These are phyloP conservation scores for Linum lewisii DNA, from an alignment of 345 rosid species.

Conservation along the genomic window DNA sequence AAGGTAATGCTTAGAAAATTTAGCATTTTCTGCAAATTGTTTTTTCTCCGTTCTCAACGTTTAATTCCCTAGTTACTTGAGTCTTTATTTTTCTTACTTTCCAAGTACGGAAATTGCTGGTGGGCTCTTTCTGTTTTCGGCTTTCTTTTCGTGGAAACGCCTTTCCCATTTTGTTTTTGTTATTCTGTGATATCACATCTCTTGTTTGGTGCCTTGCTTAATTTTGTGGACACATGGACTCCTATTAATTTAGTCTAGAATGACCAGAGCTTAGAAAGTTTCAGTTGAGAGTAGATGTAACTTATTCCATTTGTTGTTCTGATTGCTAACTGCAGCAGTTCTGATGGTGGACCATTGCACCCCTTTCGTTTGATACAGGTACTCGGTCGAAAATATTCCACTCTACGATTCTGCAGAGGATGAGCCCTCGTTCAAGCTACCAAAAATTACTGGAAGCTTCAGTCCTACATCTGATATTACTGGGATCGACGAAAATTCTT, in stretches of 20 bases:
- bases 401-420: slow-evolving; percentile 96
- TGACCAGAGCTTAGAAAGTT: too few relatives aligned
- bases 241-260: too few relatives aligned
- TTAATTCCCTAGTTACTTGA: background rate
- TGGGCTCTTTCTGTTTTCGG: background rate
- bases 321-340: slow-evolving; percentile 9
- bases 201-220: too few relatives aligned
- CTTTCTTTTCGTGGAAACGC: background rate
- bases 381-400: slow-evolving; percentile 82
- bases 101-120: background rate
- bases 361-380: slow-evolving; percentile 35
- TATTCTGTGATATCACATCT: too few relatives aligned
- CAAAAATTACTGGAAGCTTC: slow-evolving; percentile 26
- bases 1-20: slow-evolving; percentile 30
- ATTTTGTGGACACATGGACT: too few relatives aligned
- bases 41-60: background rate
- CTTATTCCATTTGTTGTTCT: background rate
- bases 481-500: slow-evolving; percentile 21
- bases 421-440: slow-evolving; percentile 55
- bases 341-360: background rate
- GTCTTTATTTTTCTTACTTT: background rate
- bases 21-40: background rate
- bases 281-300: too few relatives aligned
- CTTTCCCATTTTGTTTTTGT: background rate
- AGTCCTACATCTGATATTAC: slow-evolving; percentile 19